phyloP scores from a whole-genome alignment of 768 basidiomycete genomes.

The Lactarius vividus region DNA sequence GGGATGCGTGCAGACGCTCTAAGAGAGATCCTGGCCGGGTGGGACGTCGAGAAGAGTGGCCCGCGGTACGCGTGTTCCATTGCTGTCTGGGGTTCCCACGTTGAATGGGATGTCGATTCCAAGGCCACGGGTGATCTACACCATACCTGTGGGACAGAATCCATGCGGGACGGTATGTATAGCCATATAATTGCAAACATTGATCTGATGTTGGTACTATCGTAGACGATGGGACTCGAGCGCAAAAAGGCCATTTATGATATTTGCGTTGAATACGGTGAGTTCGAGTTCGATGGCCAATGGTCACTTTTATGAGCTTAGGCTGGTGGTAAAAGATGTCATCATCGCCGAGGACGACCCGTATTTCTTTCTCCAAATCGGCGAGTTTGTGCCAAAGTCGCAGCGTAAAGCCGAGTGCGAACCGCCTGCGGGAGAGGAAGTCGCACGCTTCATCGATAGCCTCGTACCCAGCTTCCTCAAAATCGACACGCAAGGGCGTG shows the following conservation, averaged over 20 bases:
- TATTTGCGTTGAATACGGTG: slow-evolving; percentile 79
- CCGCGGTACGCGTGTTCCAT: background rate
- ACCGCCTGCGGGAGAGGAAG: slow-evolving; percentile 35
- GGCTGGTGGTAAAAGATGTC: slow-evolving; percentile 43
- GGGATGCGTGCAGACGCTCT: slow-evolving; percentile 66
- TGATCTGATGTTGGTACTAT: slow-evolving; percentile 7
- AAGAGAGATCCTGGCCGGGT: slow-evolving; percentile 55
- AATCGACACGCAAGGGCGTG: slow-evolving; percentile 76
- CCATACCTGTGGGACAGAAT: slow-evolving; percentile 81
- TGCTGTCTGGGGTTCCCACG: background rate
- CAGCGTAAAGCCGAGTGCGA: slow-evolving; percentile 31
- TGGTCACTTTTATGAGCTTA: background rate
- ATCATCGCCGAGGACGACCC: slow-evolving; percentile 86
- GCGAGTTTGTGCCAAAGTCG: slow-evolving; percentile 48
- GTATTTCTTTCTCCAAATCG: slow-evolving; percentile 72
- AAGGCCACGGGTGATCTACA: slow-evolving; percentile 72
- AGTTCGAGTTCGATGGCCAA: slow-evolving; percentile 14
- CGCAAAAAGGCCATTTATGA: slow-evolving; percentile 80
- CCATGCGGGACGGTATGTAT: slow-evolving; percentile 66
- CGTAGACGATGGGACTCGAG: slow-evolving; percentile 54
- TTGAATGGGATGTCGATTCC: background rate
- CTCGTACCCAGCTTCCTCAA: slow-evolving; percentile 63
- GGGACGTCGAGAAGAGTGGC: slow-evolving; percentile 49
- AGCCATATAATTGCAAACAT: background rate
- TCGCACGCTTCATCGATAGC: slow-evolving; percentile 47